Conservation (phyloP, 371 early-diverging fungal genomes). For the Cokeromyces recurvatus region DNA sequence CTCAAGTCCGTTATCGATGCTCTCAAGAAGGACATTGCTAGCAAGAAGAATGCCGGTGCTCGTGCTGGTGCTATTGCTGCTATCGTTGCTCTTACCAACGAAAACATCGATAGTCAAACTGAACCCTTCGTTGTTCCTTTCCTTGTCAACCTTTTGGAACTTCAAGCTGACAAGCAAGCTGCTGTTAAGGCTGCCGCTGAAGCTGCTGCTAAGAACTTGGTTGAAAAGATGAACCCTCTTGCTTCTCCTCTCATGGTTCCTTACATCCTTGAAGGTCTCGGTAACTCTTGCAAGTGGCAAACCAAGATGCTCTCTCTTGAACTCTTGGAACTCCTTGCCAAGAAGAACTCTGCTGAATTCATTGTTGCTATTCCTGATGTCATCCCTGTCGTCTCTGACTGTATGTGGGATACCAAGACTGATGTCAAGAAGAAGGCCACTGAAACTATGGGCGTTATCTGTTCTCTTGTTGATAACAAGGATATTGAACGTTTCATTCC, state of each 20-base stretch:
- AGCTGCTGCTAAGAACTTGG: conserved; percentile 48
- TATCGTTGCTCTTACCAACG: conserved; percentile 52
- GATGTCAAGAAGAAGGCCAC: conserved; percentile 56
- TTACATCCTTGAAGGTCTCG: conserved; percentile 51
- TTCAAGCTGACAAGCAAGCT: conserved; percentile 64
- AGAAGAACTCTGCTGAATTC: conserved; percentile 53
- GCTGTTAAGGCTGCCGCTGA: conserved; percentile 60
- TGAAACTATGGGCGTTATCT: conserved; percentile 48
- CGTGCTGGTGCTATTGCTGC: conserved; percentile 66
- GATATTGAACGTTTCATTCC: conserved; percentile 65
- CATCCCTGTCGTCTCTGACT: conserved; percentile 67
- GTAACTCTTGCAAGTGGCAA: conserved; percentile 74
- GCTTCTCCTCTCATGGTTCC: conserved; percentile 56
- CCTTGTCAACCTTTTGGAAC: conserved; percentile 52
- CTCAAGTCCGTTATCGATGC: conserved; percentile 56
- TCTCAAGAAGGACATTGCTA: conserved; percentile 48
- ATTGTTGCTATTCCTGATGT: conserved; percentile 62
- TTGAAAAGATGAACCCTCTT: conserved; percentile 47
- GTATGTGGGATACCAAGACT: conserved; percentile 70
- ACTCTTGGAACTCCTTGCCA: conserved; percentile 50
- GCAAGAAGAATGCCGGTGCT: conserved; percentile 64
- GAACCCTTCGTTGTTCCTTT: conserved; percentile 63
- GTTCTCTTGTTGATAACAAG: conserved; percentile 56
- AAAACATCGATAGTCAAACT: conserved; percentile 37
- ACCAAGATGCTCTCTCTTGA: conserved; percentile 64